Percentiles rank a stretch among this genome's conserved stretches.
Evolutionary conservation across 305 asterid genomes (phyloP).

Genomic region (Solanum hybrid): DNA sequence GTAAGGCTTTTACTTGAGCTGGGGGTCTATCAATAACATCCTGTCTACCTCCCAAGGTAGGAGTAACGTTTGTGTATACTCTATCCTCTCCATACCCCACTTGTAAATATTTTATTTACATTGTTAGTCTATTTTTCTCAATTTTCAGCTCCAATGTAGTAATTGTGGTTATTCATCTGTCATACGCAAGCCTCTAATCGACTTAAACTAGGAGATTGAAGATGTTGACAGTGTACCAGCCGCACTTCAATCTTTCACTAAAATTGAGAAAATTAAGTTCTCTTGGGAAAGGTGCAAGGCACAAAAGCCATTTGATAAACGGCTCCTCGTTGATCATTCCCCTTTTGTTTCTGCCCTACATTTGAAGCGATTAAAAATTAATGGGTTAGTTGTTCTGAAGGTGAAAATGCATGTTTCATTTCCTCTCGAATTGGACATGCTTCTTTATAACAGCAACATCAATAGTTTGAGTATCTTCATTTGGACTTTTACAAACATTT

Average conservation of each 20-base stretch:
- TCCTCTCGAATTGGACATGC: constrained; percentile 59
- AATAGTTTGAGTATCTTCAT: constrained; percentile 31
- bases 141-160: constrained; percentile 44
- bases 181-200: constrained; percentile 61
- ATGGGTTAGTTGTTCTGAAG: constrained; percentile 55
- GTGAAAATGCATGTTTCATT: constrained; percentile 58
- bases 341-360: constrained; percentile 66
- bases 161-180: constrained; percentile 63
- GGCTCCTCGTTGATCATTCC: constrained; percentile 46
- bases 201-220: constrained; percentile 74
- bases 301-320: constrained; percentile 63
- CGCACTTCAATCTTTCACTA: constrained; percentile 73
- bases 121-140: not conserved
- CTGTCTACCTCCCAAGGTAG: not conserved
- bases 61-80: not conserved
- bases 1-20: not conserved
- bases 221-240: constrained; percentile 36
- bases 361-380: constrained; percentile 71
- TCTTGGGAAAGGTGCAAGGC: constrained; percentile 66
- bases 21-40: not conserved
- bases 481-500: not conserved
- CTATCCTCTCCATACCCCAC: not conserved
- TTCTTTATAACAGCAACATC: constrained; percentile 32
- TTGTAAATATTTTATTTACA: too few species aligned
- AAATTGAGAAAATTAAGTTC: constrained; percentile 63